phyloP scores from a whole-genome alignment of 2,329 filamentous ascomycete genomes.

The Sclerotinia sclerotiorum region DNA sequence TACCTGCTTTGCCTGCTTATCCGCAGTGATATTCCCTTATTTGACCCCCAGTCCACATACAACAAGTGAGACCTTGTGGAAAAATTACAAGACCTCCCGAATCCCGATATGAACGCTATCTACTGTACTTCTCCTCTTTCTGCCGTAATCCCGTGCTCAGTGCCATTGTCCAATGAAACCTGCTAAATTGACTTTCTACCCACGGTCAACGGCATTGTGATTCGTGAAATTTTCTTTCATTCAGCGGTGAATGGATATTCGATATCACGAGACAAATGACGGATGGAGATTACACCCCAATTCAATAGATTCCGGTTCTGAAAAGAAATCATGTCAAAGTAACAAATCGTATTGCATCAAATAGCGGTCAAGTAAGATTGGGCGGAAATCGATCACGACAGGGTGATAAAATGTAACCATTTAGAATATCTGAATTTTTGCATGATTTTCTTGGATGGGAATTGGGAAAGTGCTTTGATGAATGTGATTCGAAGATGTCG shows the following conservation, averaged over 20 bases:
- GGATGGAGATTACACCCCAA: slow-evolving; percentile 10
- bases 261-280: slow-evolving; percentile 16
- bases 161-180: background rate
- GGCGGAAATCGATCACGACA: slow-evolving; percentile 27
- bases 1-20: slow-evolving; percentile 22
- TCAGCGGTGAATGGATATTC: slow-evolving; percentile 13
- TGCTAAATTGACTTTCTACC: slow-evolving; percentile 2
- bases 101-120: slow-evolving; percentile 11
- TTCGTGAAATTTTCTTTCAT: slow-evolving; percentile 9
- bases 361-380: slow-evolving; percentile 40
- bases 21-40: background rate
- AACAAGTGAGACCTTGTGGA: background rate
- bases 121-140: slow-evolving; percentile 13
- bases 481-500: slow-evolving; percentile 22
- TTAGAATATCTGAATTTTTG: slow-evolving; percentile 3
- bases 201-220: slow-evolving; percentile 12
- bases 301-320: slow-evolving; percentile 4
- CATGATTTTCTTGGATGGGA: slow-evolving; percentile 21
- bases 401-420: slow-evolving; percentile 22
- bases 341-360: slow-evolving; percentile 34
- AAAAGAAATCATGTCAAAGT: background rate
- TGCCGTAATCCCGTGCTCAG: slow-evolving; percentile 17
- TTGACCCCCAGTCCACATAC: slow-evolving; percentile 19
- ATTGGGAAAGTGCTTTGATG: slow-evolving; percentile 14
- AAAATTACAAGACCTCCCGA: background rate